Conservation (phyloP, 768 basidiomycete species). For the Lanmaoa rubissima region DNA sequence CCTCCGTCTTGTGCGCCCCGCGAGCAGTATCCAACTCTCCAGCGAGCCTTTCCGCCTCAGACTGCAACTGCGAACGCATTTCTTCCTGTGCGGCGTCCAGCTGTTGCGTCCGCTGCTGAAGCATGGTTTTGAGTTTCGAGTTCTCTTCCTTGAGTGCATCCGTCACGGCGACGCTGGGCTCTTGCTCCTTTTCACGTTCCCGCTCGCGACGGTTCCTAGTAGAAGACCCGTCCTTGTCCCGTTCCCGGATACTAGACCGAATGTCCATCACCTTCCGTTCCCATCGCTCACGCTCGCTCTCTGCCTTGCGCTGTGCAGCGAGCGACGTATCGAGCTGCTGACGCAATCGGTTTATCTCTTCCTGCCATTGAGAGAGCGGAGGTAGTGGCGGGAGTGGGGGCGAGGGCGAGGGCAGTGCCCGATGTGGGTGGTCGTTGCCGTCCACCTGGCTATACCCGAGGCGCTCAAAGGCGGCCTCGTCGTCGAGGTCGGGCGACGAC, state of each 20-base stretch:
- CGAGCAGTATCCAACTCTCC: conserved; percentile 11
- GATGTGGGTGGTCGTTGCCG: neutral
- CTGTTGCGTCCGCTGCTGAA: conserved; percentile 21
- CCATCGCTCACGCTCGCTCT: conserved; percentile 20
- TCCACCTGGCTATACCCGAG: conserved; percentile 25
- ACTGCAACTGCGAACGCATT: conserved; percentile 6
- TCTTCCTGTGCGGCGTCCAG: conserved; percentile 9
- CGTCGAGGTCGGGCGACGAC: conserved; percentile 17
- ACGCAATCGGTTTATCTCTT: conserved; percentile 11
- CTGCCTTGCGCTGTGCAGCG: conserved; percentile 13
- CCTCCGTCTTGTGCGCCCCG: conserved; percentile 9
- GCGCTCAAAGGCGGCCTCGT: conserved; percentile 15
- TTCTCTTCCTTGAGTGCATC: conserved; percentile 24
- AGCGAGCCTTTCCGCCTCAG: conserved; percentile 11
- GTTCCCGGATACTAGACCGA: conserved; percentile 9
- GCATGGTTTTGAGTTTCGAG: conserved; percentile 21
- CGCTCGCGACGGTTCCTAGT: conserved; percentile 17
- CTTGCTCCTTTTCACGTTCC: conserved; percentile 18
- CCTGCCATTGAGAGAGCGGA: neutral
- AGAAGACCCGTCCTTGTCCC: conserved; percentile 15
- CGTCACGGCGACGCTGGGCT: neutral
- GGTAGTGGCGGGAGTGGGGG: no score
- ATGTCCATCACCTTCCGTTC: conserved; percentile 22
- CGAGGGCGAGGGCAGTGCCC: neutral
- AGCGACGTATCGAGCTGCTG: conserved; percentile 15